These are phyloP conservation scores for Plantago elongata DNA, from an alignment of 257 asterid genomes.

Conservation along the genomic window DNA sequence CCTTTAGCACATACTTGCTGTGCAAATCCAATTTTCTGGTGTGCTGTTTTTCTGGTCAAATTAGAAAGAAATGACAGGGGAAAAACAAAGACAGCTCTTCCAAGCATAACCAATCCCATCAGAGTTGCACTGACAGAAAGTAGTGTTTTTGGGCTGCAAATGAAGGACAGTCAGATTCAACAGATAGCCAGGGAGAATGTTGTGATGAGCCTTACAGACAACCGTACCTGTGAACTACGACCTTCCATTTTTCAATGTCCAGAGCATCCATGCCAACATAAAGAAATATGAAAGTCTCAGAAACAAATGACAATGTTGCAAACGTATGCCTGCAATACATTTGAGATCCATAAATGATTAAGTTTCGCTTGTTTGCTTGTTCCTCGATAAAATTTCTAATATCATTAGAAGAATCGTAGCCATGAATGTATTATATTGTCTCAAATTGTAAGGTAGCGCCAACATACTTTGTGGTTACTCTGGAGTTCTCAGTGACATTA, in stretches of 20 bases:
- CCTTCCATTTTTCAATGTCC: slow-evolving; percentile 62
- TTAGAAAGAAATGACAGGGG: slow-evolving; percentile 80
- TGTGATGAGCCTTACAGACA: not conserved
- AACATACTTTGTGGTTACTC: slow-evolving; percentile 60
- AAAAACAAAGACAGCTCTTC: slow-evolving; percentile 92
- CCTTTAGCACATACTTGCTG: slow-evolving; percentile 58
- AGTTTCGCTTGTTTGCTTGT: too few relatives aligned
- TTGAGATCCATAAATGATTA: slow-evolving; percentile 7
- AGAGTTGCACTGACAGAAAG: slow-evolving; percentile 67
- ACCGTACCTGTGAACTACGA: slow-evolving; percentile 43
- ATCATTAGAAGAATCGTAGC: slow-evolving; percentile 8
- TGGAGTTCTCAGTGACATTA: slow-evolving; percentile 67
- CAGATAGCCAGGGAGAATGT: slow-evolving; percentile 6
- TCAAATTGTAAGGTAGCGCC: slow-evolving; percentile 13
- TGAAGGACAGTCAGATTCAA: slow-evolving; percentile 5
- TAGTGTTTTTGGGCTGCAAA: slow-evolving; percentile 64
- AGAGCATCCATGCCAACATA: slow-evolving; percentile 76
- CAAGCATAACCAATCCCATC: slow-evolving; percentile 72
- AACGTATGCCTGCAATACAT: slow-evolving; percentile 50
- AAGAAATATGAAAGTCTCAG: slow-evolving; percentile 57
- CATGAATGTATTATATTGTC: not conserved
- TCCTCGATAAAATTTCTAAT: too few relatives aligned
- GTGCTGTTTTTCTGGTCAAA: slow-evolving; percentile 53
- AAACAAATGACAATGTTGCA: slow-evolving; percentile 63
- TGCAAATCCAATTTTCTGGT: slow-evolving; percentile 55